Conservation (phyloP, 306 rosid species). For the Prunus fruticosa region DNA sequence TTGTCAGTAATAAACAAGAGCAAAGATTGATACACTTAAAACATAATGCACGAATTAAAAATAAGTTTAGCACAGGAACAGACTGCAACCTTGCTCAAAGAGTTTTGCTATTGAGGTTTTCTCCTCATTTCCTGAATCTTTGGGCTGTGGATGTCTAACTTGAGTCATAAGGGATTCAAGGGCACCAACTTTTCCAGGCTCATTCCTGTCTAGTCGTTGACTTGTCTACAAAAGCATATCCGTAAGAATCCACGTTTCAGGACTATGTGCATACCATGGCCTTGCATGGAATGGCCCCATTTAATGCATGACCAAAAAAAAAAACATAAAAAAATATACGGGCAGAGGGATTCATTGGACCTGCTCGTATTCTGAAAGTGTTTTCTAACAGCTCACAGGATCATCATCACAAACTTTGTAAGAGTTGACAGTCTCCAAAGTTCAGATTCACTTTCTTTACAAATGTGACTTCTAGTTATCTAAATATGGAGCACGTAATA, state of each 20-base stretch:
- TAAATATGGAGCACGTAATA: neutral
- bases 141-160: constrained; percentile 54
- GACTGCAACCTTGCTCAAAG: constrained; percentile 86
- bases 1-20: constrained; percentile 29
- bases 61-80: constrained; percentile 13
- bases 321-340: neutral
- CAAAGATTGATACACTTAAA: constrained; percentile 6
- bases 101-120: constrained; percentile 94
- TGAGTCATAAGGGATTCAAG: constrained; percentile 66
- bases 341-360: neutral
- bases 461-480: neutral
- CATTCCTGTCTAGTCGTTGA: constrained; percentile 48
- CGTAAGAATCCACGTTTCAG: constrained; percentile 16
- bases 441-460: neutral
- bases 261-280: constrained; percentile 3
- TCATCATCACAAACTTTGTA: neutral
- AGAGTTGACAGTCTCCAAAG: neutral
- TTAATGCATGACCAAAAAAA: neutral
- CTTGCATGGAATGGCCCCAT: neutral
- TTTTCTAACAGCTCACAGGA: neutral
- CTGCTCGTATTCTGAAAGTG: neutral
- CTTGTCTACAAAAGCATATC: constrained; percentile 55
- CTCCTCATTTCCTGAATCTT: constrained; percentile 70
- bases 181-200: constrained; percentile 50
- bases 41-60: constrained; percentile 14